Conservation (phyloP, 2,329 filamentous ascomycete species). For the Mariannaea sp. region DNA sequence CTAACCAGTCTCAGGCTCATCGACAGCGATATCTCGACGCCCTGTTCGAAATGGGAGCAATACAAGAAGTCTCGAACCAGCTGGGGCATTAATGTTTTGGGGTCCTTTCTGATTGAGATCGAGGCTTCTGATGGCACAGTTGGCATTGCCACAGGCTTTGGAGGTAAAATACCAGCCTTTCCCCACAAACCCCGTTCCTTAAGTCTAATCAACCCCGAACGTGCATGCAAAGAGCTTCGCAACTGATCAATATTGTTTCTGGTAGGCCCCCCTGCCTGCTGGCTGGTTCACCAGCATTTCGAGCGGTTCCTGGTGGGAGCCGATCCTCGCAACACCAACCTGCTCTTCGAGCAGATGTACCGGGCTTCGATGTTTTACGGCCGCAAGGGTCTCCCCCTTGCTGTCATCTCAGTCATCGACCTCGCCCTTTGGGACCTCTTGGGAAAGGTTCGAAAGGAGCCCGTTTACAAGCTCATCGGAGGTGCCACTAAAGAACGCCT, state of each 20-base stretch:
- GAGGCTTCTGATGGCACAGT: conserved; percentile 90
- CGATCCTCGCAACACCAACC: conserved; percentile 88
- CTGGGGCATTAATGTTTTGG: conserved; percentile 95
- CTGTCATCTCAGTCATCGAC: conserved; percentile 93
- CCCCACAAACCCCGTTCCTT: conserved; percentile 1
- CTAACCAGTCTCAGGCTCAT: conserved; percentile 71
- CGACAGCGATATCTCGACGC: conserved; percentile 89
- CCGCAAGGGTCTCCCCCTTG: conserved; percentile 86
- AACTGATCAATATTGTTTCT: conserved; percentile 18
- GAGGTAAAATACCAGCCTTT: conserved; percentile 54
- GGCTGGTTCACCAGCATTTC: conserved; percentile 92
- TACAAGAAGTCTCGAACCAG: conserved; percentile 87
- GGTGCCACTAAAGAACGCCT: conserved; percentile 83
- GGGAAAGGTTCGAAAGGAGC: conserved; percentile 89
- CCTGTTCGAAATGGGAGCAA: conserved; percentile 86
- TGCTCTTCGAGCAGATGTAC: conserved; percentile 97
- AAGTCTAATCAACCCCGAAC: background rate
- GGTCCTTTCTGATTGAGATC: conserved; percentile 89
- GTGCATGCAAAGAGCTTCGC: background rate
- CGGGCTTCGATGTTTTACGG: conserved; percentile 95
- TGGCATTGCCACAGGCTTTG: conserved; percentile 92
- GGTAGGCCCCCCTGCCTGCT: conserved; percentile 86
- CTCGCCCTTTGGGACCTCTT: conserved; percentile 91
- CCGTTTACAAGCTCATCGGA: conserved; percentile 92
- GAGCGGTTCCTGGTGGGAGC: conserved; percentile 87